These are phyloP conservation scores for Paraphoma chrysanthemicola DNA, from an alignment of 2,329 filamentous ascomycete species.

Conservation along the genomic window DNA sequence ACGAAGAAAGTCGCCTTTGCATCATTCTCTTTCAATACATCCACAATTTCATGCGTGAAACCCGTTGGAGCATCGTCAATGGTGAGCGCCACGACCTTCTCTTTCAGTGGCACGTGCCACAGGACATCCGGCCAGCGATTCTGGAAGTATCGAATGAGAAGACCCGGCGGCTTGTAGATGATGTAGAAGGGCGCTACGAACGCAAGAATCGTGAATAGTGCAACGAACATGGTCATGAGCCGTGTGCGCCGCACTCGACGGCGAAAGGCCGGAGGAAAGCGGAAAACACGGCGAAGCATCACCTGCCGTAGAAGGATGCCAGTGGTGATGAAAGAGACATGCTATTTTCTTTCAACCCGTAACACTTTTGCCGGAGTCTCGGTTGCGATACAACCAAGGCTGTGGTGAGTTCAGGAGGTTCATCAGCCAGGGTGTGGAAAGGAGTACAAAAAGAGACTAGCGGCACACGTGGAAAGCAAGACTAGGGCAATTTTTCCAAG, in stretches of 20 bases:
- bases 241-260: slow-evolving; percentile 47
- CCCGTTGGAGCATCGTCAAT: slow-evolving; percentile 85
- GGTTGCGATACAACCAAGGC: no score
- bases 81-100: slow-evolving; percentile 79
- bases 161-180: slow-evolving; percentile 81
- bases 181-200: slow-evolving; percentile 60
- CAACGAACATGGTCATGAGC: slow-evolving; percentile 46
- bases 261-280: slow-evolving; percentile 46
- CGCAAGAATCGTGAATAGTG: slow-evolving; percentile 31
- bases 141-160: slow-evolving; percentile 74
- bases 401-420: no score
- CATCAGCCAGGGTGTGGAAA: no score
- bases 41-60: slow-evolving; percentile 73
- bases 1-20: slow-evolving; percentile 87
- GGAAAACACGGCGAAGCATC: slow-evolving; percentile 37
- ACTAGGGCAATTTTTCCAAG: no score
- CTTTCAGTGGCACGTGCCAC: slow-evolving; percentile 67
- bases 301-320: slow-evolving; percentile 3
- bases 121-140: slow-evolving; percentile 78
- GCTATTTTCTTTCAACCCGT: background rate
- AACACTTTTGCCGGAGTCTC: no score
- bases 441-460: no score
- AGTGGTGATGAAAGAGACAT: background rate
- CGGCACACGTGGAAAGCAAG: no score
- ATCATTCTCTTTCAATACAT: slow-evolving; percentile 67